Conservation (phyloP, 192 early-diverging fungal species). For the Funneliformis mosseae region DNA sequence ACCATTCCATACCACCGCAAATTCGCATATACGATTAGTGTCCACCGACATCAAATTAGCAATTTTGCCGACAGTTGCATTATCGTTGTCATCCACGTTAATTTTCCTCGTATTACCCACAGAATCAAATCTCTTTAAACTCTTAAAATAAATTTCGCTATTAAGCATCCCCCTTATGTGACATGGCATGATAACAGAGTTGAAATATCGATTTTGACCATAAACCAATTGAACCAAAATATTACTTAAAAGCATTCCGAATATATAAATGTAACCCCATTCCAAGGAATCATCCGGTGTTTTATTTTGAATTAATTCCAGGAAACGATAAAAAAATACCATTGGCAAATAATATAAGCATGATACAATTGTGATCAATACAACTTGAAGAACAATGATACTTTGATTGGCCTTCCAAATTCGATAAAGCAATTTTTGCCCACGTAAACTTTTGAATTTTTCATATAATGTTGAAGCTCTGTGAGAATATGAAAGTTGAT, state of each 20-base stretch:
- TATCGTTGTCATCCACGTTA: slow-evolving; percentile 40
- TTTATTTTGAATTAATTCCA: slow-evolving; percentile 38
- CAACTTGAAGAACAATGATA: slow-evolving; percentile 33
- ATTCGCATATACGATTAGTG: slow-evolving; percentile 61
- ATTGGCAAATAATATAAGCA: slow-evolving; percentile 41
- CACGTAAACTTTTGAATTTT: slow-evolving; percentile 33
- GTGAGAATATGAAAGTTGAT: slow-evolving; percentile 33
- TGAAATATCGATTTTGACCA: slow-evolving; percentile 21
- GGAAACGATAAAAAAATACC: slow-evolving; percentile 37
- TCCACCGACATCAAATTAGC: slow-evolving; percentile 79
- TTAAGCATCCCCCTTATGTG: slow-evolving; percentile 52
- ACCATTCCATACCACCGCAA: slow-evolving; percentile 52
- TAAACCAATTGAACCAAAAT: background rate
- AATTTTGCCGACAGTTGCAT: slow-evolving; percentile 62
- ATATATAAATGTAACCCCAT: background rate
- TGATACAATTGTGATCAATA: slow-evolving; percentile 16
- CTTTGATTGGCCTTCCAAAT: slow-evolving; percentile 36
- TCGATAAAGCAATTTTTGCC: slow-evolving; percentile 33
- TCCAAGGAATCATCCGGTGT: background rate
- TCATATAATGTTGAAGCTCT: slow-evolving; percentile 40
- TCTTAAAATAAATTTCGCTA: slow-evolving; percentile 68
- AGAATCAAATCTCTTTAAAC: slow-evolving; percentile 54
- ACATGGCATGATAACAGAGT: background rate
- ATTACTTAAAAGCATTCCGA: slow-evolving; percentile 25
- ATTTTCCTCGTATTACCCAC: slow-evolving; percentile 28